Evolutionary conservation across 2,329 filamentous ascomycete genomes (phyloP), one percentile per base, ranked within the genome.

Genomic region (Juglanconis juglandina): DNA sequence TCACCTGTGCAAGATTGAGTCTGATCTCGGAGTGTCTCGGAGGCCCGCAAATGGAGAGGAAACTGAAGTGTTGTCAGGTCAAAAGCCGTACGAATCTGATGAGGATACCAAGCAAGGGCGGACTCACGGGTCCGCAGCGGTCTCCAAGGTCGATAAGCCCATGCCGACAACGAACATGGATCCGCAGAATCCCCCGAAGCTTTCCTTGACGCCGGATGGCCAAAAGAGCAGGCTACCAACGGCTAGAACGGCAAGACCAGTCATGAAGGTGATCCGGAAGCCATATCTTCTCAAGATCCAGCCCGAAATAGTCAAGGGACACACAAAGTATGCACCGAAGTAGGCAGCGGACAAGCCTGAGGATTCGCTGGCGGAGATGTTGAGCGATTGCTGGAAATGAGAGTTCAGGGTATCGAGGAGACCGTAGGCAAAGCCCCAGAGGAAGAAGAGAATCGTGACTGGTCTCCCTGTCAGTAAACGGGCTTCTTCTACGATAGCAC

Each of bases 241-340:
- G 7, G 81, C 82, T 63, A 84, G 82, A 6, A 86, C 73, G 42
- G 70, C 75, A 1, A 87, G 77, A 1, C 84, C 84, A 14, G 83
- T 81, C 68, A 90, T 89, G 71, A 90, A 90, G 39, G 87, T 87
- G 59, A 82, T 81, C 56, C 86, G 82, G 72, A 88, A 90, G 14
- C 87, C 87, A 66, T 80, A 88, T 63, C 81, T 80, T 37, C 87
- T 83, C 11, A 90, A 79, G 67, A 90, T 78, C 75, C 77, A 82
- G 58, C 72, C 73, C 3, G 73, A 75, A 58, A 77, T 68, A 17
- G 74, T 70, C 5, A 76, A 67, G n/a, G 69, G 68, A 34, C 66
- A 74, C 33, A 78, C 65, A 39, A 70, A 69, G 63, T 77, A 77
- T 58, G 74, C 75, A 46, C 80, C 80, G 59, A 83, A 83, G 67